Base-by-base conservation (phyloP, 306 rosid genomes). In the Pterocarpus macrocarpus region DNA sequence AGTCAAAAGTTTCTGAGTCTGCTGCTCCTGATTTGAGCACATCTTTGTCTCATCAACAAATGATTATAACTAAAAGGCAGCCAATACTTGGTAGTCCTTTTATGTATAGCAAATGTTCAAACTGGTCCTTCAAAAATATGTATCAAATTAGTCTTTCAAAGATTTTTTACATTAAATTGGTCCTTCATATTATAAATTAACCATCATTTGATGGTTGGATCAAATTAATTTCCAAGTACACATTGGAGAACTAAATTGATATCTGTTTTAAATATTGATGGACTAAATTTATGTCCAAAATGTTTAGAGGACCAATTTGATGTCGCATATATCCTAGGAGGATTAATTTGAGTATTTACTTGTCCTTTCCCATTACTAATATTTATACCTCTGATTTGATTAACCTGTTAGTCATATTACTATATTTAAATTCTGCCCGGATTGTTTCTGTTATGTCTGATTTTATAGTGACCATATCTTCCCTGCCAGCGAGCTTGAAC, bases 401-500 rank as follows among this genome's bases (percentile, higher is more conserved):
- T 50, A 36, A 14, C 8, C 44, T 33, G 8, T 44, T 34, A 16
- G 15, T 7, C 70, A 45, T 52, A 33, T 33, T 80, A 6, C 67
- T 52, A 4, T 30, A 56, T 39, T 71, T 32, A 56, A 59, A 59
- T 63, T 75, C 35, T 65, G 35, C 16, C 16, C 33, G 30, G 33
- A 50, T 5, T 81, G 59, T 16, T 64, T 45, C 57, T 81, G 4
- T 30, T 53, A 9, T 81, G 41, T 71, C 10, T 85, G 67, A 50
- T 57, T 65, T 77, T 58, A 1, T 50, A 73, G 50, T 72, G 36
- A 44, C 12, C 72, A 34, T 56, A 11, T 81, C 34, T 73, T 6
- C 81, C 56, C 43, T 59, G 59, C 67, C 80, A 86, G 89, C 83
- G 85, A 79, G 80, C 73, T 53, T 65, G 86, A 88, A 78, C 84